These are phyloP conservation scores for Coemansia sp. DNA, from an alignment of 192 early-diverging fungal genomes.

Conservation along the genomic window DNA sequence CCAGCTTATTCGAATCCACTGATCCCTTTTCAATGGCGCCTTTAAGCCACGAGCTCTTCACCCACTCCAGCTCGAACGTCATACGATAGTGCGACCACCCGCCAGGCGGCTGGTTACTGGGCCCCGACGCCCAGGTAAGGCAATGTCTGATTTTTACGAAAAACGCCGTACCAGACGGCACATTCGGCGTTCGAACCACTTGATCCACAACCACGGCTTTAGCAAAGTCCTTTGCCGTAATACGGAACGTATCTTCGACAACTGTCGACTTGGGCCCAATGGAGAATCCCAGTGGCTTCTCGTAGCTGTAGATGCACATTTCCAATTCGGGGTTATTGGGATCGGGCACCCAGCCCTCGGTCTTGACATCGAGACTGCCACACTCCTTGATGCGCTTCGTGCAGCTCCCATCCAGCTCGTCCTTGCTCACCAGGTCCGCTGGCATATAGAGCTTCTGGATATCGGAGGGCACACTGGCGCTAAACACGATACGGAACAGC, in stretches of 20 bases:
- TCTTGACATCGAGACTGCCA: constrained; percentile 41
- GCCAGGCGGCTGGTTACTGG: constrained; percentile 32
- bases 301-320: constrained; percentile 49
- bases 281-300: constrained; percentile 48
- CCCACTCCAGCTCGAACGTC: constrained; percentile 56
- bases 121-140: constrained; percentile 41
- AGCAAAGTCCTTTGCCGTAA: constrained; percentile 31
- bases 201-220: constrained; percentile 40
- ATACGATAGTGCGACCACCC: constrained; percentile 47
- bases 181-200: constrained; percentile 46
- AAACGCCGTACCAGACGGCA: constrained; percentile 53
- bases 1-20: constrained; percentile 52
- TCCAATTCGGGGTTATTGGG: constrained; percentile 21
- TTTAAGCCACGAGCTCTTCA: constrained; percentile 54
- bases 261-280: constrained; percentile 54
- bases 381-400: constrained; percentile 35
- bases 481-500: constrained; percentile 49
- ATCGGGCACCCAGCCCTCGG: constrained; percentile 50
- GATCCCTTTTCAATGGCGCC: constrained; percentile 53
- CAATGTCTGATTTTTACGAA: constrained; percentile 53
- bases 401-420: constrained; percentile 33
- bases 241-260: constrained; percentile 42
- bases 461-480: constrained; percentile 23
- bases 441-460: constrained; percentile 26
- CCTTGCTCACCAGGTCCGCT: constrained; percentile 11